Conservation (phyloP, 1,139 yeast genomes). For the Taphrina deformans region DNA sequence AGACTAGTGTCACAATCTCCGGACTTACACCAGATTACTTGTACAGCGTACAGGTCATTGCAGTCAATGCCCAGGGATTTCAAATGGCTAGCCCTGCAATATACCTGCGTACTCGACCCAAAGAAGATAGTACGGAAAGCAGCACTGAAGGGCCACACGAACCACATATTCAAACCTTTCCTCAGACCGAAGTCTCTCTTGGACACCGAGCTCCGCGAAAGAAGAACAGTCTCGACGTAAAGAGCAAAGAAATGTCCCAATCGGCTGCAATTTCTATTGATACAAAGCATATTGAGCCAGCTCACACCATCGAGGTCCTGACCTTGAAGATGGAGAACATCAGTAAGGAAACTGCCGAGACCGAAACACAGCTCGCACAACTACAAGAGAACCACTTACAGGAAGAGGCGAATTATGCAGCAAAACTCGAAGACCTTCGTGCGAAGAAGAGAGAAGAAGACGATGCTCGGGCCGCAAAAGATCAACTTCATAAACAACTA, state of each 20-base stretch:
- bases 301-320: constrained; percentile 53
- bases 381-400: constrained; percentile 50
- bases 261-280: constrained; percentile 27
- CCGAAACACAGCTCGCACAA: constrained; percentile 49
- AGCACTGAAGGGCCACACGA: not conserved
- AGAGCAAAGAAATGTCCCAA: constrained; percentile 25
- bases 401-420: constrained; percentile 48
- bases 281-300: not conserved
- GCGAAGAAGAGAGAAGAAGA: constrained; percentile 55
- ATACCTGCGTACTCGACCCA: constrained; percentile 33
- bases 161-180: not conserved
- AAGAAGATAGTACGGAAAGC: not conserved
- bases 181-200: not conserved
- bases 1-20: constrained; percentile 47
- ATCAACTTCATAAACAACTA: constrained; percentile 53
- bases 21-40: constrained; percentile 52
- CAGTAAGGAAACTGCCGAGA: constrained; percentile 49
- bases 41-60: constrained; percentile 59
- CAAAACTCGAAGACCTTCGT: constrained; percentile 50
- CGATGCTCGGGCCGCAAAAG: constrained; percentile 51
- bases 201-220: constrained; percentile 2
- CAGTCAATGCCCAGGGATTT: constrained; percentile 49
- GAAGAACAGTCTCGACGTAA: constrained; percentile 7
- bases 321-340: constrained; percentile 55
- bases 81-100: constrained; percentile 39